These are phyloP conservation scores for Saturnispora quitensis DNA, from an alignment of 805 yeast species.

Conservation along the genomic window DNA sequence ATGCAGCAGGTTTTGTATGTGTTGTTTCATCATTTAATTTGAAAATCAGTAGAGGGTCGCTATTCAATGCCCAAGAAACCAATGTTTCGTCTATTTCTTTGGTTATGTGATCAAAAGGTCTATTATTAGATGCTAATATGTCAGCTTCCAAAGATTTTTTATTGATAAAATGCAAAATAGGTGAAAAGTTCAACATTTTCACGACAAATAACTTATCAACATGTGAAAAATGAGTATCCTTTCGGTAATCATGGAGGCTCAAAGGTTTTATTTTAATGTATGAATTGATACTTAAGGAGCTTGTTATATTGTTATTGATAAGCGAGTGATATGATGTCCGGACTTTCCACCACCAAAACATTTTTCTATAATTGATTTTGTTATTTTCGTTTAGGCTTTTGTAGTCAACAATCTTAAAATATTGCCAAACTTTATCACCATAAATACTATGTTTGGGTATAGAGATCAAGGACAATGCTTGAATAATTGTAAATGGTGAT, in stretches of 20 bases:
- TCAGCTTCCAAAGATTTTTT: conserved; percentile 4
- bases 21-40: conserved; percentile 36
- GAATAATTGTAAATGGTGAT: conserved; percentile 53
- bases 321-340: conserved; percentile 15
- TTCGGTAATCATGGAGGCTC: conserved; percentile 5
- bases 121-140: conserved; percentile 6
- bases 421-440: conserved; percentile 9
- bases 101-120: conserved; percentile 17
- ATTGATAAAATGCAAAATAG: conserved; percentile 1
- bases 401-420: conserved; percentile 31
- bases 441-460: conserved; percentile 19
- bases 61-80: conserved; percentile 62
- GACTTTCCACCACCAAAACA: conserved; percentile 16
- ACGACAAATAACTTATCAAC: neutral
- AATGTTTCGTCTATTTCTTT: conserved; percentile 61
- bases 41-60: conserved; percentile 54
- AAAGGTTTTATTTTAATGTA: conserved; percentile 1
- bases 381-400: conserved; percentile 61
- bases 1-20: conserved; percentile 41
- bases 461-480: conserved; percentile 28
- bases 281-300: conserved; percentile 33
- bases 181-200: neutral
- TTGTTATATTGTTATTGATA: conserved; percentile 44
- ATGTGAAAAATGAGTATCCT: conserved; percentile 1
- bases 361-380: conserved; percentile 41